Conservation (phyloP, 345 rosid species). For the Aquilaria sinensis region DNA sequence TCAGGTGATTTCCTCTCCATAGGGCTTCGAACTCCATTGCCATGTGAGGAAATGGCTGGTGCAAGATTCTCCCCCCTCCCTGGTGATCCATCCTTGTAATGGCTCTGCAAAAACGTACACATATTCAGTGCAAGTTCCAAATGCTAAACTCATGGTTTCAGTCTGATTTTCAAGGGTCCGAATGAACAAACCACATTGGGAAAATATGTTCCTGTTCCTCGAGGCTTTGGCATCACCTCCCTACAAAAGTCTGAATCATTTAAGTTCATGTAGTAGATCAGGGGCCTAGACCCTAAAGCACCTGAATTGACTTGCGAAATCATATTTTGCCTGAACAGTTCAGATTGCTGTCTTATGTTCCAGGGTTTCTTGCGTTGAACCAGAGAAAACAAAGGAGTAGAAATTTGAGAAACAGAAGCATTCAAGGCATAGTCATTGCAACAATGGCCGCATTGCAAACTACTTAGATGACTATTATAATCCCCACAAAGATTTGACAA, state of each 20-base stretch:
- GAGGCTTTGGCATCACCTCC: conserved; percentile 63
- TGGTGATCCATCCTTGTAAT: conserved; percentile 52
- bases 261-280: conserved; percentile 33
- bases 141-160: conserved; percentile 2
- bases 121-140: conserved; percentile 1
- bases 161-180: conserved; percentile 5
- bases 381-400: conserved; percentile 37
- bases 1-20: conserved; percentile 36
- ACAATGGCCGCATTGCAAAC: conserved; percentile 37
- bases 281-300: conserved; percentile 38
- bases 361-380: conserved; percentile 47
- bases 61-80: conserved; percentile 50
- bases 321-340: conserved; percentile 33
- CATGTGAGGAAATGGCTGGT: conserved; percentile 49
- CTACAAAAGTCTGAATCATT: conserved; percentile 41
- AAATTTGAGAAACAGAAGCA: conserved; percentile 32
- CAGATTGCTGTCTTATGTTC: conserved; percentile 46
- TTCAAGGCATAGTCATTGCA: conserved; percentile 37
- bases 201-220: conserved; percentile 89
- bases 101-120: conserved; percentile 48
- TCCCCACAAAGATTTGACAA: conserved; percentile 66
- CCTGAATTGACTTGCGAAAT: conserved; percentile 36
- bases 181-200: conserved; percentile 45
- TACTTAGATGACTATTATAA: conserved; percentile 34
- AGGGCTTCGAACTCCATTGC: conserved; percentile 30